A percentile compares a stretch with the other conserved stretches of the same genome.
These are phyloP conservation scores for Torrubiella hemipterigena DNA, from an alignment of 2,329 filamentous ascomycete genomes.

Conservation along the genomic window DNA sequence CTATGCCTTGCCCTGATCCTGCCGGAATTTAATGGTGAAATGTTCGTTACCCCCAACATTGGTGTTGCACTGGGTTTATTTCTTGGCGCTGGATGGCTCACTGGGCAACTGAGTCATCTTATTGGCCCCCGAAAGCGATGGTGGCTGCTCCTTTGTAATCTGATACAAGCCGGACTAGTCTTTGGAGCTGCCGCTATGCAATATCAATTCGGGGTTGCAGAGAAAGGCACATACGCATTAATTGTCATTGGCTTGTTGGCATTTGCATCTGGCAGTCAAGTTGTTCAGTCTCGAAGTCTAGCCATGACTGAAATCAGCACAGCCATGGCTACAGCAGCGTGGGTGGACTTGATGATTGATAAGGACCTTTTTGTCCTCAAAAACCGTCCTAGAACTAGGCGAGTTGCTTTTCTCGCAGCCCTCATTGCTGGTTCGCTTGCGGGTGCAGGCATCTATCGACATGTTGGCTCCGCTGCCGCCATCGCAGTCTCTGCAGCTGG, in stretches of 20 bases:
- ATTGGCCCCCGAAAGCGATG: conserved; percentile 35
- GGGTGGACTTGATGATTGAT: conserved; percentile 48
- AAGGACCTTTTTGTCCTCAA: conserved; percentile 28
- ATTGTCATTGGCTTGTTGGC: conserved; percentile 38
- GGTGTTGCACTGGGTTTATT: conserved; percentile 43
- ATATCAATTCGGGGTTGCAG: conserved; percentile 22
- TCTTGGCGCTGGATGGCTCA: conserved; percentile 38
- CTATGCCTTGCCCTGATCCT: conserved; percentile 38
- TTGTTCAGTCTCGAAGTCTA: conserved; percentile 42
- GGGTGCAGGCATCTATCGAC: conserved; percentile 36
- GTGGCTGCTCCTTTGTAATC: conserved; percentile 42
- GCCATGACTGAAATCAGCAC: conserved; percentile 50
- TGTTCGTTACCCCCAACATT: conserved; percentile 42
- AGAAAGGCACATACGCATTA: conserved; percentile 25
- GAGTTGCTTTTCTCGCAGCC: conserved; percentile 34
- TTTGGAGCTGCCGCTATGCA: conserved; percentile 38
- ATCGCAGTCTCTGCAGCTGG: conserved; percentile 30
- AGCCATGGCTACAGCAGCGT: conserved; percentile 53
- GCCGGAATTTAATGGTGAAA: conserved; percentile 31
- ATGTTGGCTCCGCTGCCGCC: conserved; percentile 27
- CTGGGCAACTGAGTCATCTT: conserved; percentile 43
- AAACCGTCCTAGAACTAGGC: conserved; percentile 38
- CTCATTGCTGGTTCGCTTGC: conserved; percentile 36
- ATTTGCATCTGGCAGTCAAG: conserved; percentile 44
- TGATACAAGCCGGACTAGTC: conserved; percentile 43